A percentile compares a stretch with the other conserved stretches of the same genome.
Conservation (phyloP, 768 basidiomycete genomes). For the Sutorius australiensis region DNA sequence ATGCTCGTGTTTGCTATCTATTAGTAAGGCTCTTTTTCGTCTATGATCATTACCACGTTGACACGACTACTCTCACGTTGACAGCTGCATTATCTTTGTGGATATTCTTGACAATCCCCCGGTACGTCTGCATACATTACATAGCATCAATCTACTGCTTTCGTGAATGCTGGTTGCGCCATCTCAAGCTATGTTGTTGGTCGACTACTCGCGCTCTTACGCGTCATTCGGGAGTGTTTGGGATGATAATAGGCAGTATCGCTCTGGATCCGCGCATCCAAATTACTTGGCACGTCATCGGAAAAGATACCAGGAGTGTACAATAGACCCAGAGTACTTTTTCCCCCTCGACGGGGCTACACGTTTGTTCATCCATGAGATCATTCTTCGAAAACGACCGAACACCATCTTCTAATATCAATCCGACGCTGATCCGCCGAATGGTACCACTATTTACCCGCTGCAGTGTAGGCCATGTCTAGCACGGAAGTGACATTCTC, state of each 20-base stretch:
- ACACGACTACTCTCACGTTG: not conserved
- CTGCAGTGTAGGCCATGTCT: no score
- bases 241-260: not conserved
- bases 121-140: constrained; percentile 25
- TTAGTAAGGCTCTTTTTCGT: constrained; percentile 15
- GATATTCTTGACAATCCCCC: constrained; percentile 22
- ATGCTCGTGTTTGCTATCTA: constrained; percentile 24
- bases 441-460: not conserved
- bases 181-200: not conserved
- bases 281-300: not conserved
- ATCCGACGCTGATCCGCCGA: not conserved
- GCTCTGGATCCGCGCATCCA: not conserved
- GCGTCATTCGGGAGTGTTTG: not conserved
- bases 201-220: not conserved
- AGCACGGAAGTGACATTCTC: not conserved
- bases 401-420: not conserved
- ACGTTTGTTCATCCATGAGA: not conserved
- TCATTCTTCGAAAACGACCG: not conserved
- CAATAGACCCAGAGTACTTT: not conserved
- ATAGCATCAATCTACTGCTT: constrained; percentile 29
- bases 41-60: not conserved
- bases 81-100: constrained; percentile 32
- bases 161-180: not conserved
- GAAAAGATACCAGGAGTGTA: not conserved
- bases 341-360: not conserved